Evolutionary conservation across 1,284 basidiomycete species (phyloP).

Genomic region (Tetrapyrgos nigripes): DNA sequence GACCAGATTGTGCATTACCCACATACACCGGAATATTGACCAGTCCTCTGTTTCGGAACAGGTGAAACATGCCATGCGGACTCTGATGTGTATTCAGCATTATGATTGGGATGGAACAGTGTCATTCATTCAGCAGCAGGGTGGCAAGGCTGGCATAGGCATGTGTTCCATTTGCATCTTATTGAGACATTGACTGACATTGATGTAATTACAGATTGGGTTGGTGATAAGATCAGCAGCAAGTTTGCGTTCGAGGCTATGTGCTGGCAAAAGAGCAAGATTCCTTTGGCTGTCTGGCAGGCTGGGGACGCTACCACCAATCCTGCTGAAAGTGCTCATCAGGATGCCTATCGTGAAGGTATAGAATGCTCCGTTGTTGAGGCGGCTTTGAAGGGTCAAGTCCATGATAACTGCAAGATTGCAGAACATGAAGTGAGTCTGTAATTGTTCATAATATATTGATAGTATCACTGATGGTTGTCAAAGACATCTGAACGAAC

Average conservation of each 20-base stretch:
- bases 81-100: conserved; percentile 1
- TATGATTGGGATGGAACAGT: background rate
- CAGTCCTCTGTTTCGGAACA: background rate
- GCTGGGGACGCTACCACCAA: conserved; percentile 25
- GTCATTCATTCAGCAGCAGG: background rate
- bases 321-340: conserved; percentile 26
- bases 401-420: conserved; percentile 22
- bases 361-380: conserved; percentile 24
- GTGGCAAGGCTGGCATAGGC: conserved; percentile 18
- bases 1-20: background rate
- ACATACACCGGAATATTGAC: conserved; percentile 6
- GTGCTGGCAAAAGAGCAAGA: conserved; percentile 27
- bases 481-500: background rate
- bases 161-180: background rate
- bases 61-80: conserved; percentile 3
- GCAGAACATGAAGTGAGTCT: conserved; percentile 24
- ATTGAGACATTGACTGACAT: background rate
- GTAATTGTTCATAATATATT: background rate
- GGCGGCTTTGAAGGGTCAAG: conserved; percentile 20
- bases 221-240: conserved; percentile 27
- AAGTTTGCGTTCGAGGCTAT: conserved; percentile 28
- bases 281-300: conserved; percentile 25
- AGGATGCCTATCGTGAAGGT: conserved; percentile 27
- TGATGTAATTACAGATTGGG: conserved; percentile 24
- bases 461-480: background rate